These are phyloP conservation scores for Gentiana macrophylla DNA, from an alignment of 257 asterid genomes.

Conservation along the genomic window DNA sequence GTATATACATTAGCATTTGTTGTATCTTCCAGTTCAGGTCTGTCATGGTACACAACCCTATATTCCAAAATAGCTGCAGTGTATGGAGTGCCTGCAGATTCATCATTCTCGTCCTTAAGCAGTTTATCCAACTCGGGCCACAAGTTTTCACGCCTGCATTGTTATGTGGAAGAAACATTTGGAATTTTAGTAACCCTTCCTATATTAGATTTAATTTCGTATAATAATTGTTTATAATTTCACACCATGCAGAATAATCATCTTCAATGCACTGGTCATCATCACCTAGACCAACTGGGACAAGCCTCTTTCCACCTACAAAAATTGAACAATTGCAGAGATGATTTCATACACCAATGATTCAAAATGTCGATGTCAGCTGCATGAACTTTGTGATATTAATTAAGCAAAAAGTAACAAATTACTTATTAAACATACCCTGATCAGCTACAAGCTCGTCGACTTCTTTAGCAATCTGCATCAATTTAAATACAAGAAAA, in stretches of 20 bases:
- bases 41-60: conserved; percentile 66
- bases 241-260: conserved; percentile 88
- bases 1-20: conserved; percentile 40
- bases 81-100: conserved; percentile 68
- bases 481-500: conserved; percentile 9
- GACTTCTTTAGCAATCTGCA: conserved; percentile 84
- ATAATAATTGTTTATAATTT: background rate
- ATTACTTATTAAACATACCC: conserved; percentile 33
- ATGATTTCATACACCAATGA: too few species aligned
- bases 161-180: conserved; percentile 5
- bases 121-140: conserved; percentile 94
- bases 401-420: background rate
- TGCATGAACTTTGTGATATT: too few species aligned
- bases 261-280: conserved; percentile 99
- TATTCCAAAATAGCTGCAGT: conserved; percentile 91
- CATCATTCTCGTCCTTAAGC: conserved; percentile 59
- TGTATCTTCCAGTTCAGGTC: conserved; percentile 28
- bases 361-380: too few species aligned
- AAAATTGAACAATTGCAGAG: background rate
- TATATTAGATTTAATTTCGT: too few species aligned
- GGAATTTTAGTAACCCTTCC: background rate
- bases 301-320: conserved; percentile 76
- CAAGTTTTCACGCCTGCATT: conserved; percentile 67
- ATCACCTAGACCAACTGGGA: conserved; percentile 93
- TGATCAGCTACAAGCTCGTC: conserved; percentile 59